Evolutionary conservation across 108 stramenopile genomes (phyloP), one percentile per base, ranked within the genome.

Genomic region (Licmophora abbreviata): DNA sequence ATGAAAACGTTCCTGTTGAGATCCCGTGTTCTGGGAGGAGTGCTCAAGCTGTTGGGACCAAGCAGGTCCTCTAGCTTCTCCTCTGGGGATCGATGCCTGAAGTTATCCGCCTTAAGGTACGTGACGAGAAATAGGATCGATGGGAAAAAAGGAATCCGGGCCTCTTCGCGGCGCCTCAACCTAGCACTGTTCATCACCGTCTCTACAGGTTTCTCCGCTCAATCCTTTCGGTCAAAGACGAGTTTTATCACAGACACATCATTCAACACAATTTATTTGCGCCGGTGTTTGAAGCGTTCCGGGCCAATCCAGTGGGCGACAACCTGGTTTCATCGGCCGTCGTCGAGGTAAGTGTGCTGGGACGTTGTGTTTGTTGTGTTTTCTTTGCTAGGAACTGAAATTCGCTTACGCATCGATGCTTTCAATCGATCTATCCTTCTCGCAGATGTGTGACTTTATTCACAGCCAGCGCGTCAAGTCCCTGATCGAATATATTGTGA

Each of bases 371-470:
- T 22, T 3, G n/a, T 8, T 20, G 12, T 44, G 53, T 5, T 44
- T 8, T 28, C 47, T n/a, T n/a, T n/a, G n/a, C n/a, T n/a, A n/a
- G n/a, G n/a, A n/a, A n/a, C n/a, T n/a, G n/a, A n/a, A n/a, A n/a
- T n/a, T n/a, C n/a, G n/a, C n/a, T n/a, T n/a, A n/a, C n/a, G n/a
- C n/a, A n/a, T 48, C 21, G 43, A 15, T 38, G 33, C 48, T n/a
- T 46, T 11, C 51, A 45, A n/a, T 18, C 15, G 30, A 41, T 23
- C 14, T 42, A 49, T 66, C n/a, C n/a, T n/a, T n/a, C n/a, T n/a
- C n/a, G n/a, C n/a, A n/a, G 59, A 88, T 92, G 69, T 85, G 83
- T 43, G 90, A 92, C 61, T 92, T 72, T 47, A 86, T 92, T 24
- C 74, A 78, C 38, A 57, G 51, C 7, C 77, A 88, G 51, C 85